phyloP scores from a whole-genome alignment of 257 asterid genomes.

The Fraxinus excelsior region DNA sequence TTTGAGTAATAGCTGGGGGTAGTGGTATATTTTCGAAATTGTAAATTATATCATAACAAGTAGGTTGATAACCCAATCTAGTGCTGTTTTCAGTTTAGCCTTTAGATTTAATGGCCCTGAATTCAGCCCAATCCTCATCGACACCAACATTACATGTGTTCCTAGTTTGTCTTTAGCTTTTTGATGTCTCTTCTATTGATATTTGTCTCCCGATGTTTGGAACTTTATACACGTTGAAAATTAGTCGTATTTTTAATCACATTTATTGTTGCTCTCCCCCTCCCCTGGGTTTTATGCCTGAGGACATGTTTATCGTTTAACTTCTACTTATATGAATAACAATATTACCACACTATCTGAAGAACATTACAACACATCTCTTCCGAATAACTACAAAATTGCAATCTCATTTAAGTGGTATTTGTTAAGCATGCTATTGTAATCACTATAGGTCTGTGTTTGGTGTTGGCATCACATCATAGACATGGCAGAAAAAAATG shows the following conservation, averaged over 20 bases:
- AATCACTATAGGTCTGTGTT: constrained; percentile 63
- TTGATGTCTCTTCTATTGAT: not conserved
- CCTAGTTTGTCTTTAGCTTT: not conserved
- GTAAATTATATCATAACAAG: not conserved
- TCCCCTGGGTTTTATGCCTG: not conserved
- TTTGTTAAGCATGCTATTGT: not conserved
- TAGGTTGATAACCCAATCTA: not conserved
- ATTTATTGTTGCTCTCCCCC: not conserved
- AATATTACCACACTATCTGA: not conserved
- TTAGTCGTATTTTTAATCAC: not conserved
- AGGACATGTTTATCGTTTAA: not conserved
- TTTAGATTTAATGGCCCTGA: not conserved
- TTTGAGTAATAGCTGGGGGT: not conserved
- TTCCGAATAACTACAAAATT: not conserved
- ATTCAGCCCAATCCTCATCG: not conserved
- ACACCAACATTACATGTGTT: not conserved
- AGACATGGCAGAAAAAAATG: constrained; percentile 93
- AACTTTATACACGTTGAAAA: not conserved
- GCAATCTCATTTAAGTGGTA: not conserved
- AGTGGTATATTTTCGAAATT: not conserved
- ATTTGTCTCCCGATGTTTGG: not conserved
- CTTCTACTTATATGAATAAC: not conserved
- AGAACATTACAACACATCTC: not conserved
- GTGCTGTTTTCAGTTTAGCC: not conserved
- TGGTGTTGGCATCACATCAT: constrained; percentile 99